Conservation (phyloP, 2,329 filamentous ascomycete genomes). For the Hypoxylon rubiginosum region DNA sequence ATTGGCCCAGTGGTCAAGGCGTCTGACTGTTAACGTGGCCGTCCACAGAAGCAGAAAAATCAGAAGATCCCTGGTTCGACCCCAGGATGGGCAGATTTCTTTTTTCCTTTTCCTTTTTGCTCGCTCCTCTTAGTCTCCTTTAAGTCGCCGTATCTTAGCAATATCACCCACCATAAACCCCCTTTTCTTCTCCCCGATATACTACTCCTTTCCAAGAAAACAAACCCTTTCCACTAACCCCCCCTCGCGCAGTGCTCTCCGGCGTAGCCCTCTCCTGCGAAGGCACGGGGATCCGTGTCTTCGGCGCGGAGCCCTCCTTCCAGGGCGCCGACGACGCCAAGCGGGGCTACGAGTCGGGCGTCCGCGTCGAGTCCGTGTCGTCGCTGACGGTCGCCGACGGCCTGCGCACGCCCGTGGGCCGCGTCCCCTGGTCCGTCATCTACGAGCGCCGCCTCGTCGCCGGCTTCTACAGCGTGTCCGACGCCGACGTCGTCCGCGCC, state of each 20-base stretch:
- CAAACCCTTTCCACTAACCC: neutral
- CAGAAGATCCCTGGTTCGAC: constrained; percentile 43
- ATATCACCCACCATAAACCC: neutral
- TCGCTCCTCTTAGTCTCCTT: constrained; percentile 2
- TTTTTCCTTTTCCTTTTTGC: constrained; percentile 7
- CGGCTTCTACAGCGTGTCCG: constrained; percentile 79
- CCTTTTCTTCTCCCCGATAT: neutral
- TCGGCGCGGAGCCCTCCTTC: constrained; percentile 87
- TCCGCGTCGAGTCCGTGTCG: constrained; percentile 76
- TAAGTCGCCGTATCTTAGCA: no score
- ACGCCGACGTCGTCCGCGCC: constrained; percentile 84
- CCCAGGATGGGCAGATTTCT: constrained; percentile 39
- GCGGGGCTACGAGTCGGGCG: constrained; percentile 74
- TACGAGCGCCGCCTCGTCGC: constrained; percentile 77
- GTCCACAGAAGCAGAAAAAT: constrained; percentile 23
- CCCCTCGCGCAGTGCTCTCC: constrained; percentile 68
- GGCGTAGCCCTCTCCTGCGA: constrained; percentile 84
- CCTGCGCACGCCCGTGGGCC: constrained; percentile 84
- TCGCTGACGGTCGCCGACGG: constrained; percentile 91
- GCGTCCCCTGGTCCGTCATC: constrained; percentile 82
- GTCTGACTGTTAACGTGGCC: constrained; percentile 40
- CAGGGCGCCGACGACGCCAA: constrained; percentile 87
- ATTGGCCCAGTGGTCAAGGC: constrained; percentile 41
- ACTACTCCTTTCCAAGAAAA: neutral
- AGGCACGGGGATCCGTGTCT: constrained; percentile 80